Conservation (phyloP, 2,329 filamentous ascomycete species). For the Parastagonospora nodorum region DNA sequence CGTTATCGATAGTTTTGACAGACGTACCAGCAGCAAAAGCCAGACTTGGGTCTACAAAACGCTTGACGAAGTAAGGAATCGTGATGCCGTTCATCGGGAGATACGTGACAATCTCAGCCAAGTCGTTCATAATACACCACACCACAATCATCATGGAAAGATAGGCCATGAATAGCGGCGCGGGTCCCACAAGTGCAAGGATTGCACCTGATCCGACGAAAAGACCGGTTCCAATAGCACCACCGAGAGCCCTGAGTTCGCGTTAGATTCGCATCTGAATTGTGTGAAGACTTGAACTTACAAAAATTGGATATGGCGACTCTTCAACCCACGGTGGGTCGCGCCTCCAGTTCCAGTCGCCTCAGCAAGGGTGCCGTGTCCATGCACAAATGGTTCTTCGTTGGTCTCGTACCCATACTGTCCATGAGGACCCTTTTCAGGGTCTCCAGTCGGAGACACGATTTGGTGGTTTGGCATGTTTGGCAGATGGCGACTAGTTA, state of each 20-base stretch:
- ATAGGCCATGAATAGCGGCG: constrained; percentile 45
- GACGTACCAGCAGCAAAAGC: constrained; percentile 41
- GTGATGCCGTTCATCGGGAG: constrained; percentile 47
- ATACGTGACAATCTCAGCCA: constrained; percentile 49
- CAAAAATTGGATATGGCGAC: constrained; percentile 46
- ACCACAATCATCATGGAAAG: constrained; percentile 46
- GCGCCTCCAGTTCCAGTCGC: constrained; percentile 37
- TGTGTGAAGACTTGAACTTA: constrained; percentile 12
- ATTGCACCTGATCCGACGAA: constrained; percentile 45
- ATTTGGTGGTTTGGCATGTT: constrained; percentile 31
- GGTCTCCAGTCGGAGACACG: constrained; percentile 14
- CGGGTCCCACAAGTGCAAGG: constrained; percentile 39
- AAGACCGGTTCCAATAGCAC: constrained; percentile 55
- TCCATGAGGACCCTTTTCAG: constrained; percentile 30
- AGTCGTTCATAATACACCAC: constrained; percentile 48
- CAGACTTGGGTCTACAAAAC: constrained; percentile 55
- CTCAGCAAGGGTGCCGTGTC: constrained; percentile 34
- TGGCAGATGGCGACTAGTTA: background rate
- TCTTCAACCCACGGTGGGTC: constrained; percentile 44
- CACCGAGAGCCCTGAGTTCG: constrained; percentile 60
- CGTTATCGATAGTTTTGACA: too few species aligned
- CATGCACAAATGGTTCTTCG: constrained; percentile 32
- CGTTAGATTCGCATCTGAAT: background rate
- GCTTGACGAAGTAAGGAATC: constrained; percentile 46
- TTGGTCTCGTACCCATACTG: constrained; percentile 24